Percentiles rank a stretch among this genome's conserved stretches.
These are phyloP conservation scores for Termitomyces sp. DNA, from an alignment of 768 basidiomycete species.

Conservation along the genomic window DNA sequence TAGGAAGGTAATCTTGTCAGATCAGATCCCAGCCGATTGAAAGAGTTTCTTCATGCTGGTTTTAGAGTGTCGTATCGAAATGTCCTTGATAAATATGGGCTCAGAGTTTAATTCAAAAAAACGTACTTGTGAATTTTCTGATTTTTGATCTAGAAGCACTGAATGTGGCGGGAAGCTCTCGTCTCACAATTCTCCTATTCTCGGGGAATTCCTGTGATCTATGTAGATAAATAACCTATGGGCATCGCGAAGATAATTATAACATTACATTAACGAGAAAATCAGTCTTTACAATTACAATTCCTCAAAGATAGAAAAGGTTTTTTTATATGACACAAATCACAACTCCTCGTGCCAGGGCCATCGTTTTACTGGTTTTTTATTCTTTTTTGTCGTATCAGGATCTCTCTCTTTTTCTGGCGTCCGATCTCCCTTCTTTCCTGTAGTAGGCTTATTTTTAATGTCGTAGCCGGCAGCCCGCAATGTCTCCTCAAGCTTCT, in stretches of 20 bases:
- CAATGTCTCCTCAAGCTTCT: conserved; percentile 43
- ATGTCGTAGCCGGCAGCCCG: conserved; percentile 50
- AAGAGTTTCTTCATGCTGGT: neutral
- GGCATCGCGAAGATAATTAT: neutral
- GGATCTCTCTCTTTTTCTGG: conserved; percentile 21
- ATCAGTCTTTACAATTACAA: conserved; percentile 10
- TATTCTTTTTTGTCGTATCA: conserved; percentile 8
- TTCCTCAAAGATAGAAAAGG: neutral
- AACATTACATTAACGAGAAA: neutral
- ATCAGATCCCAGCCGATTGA: neutral
- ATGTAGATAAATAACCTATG: too few relatives aligned
- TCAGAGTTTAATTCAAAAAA: neutral
- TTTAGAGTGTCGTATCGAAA: neutral
- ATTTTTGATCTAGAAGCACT: conserved; percentile 5
- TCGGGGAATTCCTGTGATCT: neutral
- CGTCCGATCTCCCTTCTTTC: conserved; percentile 18
- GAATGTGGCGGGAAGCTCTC: conserved; percentile 7
- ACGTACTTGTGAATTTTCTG: conserved; percentile 2
- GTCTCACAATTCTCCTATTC: neutral
- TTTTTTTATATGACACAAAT: neutral
- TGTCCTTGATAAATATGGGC: neutral
- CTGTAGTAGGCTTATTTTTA: conserved; percentile 20
- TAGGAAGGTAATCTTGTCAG: neutral
- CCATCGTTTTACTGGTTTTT: conserved; percentile 9
- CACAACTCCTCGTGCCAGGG: conserved; percentile 16